Percentiles rank a stretch among this genome's conserved stretches.
phyloP scores from a whole-genome alignment of 73 alveolate species.

The Tetrahymena malaccensis region DNA sequence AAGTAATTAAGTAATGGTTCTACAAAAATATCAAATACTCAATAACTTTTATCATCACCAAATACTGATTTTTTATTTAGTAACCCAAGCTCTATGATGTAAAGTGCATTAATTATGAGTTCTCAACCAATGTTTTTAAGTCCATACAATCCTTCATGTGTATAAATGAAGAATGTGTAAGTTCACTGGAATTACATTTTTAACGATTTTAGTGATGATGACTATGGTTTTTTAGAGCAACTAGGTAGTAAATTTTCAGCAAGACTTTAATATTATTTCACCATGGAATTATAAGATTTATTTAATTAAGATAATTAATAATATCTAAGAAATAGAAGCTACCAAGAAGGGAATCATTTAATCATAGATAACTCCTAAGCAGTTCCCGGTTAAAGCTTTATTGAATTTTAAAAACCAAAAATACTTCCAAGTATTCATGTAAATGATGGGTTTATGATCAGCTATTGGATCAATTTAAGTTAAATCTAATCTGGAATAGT shows the following conservation, averaged over 20 bases:
- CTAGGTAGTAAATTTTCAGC: neutral
- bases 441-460: neutral
- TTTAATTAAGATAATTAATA: neutral
- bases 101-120: neutral
- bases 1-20: neutral
- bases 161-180: neutral
- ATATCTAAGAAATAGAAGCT: neutral
- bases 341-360: neutral
- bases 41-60: no score
- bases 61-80: neutral
- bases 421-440: neutral
- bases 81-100: neutral
- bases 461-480: neutral
- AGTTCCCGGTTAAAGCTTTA: neutral
- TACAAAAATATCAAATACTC: neutral
- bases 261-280: neutral
- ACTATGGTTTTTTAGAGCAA: neutral
- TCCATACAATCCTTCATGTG: neutral
- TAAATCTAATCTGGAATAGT: neutral
- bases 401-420: neutral
- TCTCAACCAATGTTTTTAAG: neutral
- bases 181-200: neutral
- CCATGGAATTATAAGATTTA: neutral
- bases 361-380: neutral
- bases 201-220: neutral